Evolutionary conservation across 768 basidiomycete species (phyloP).

Genomic region (Amanita rimosa): DNA sequence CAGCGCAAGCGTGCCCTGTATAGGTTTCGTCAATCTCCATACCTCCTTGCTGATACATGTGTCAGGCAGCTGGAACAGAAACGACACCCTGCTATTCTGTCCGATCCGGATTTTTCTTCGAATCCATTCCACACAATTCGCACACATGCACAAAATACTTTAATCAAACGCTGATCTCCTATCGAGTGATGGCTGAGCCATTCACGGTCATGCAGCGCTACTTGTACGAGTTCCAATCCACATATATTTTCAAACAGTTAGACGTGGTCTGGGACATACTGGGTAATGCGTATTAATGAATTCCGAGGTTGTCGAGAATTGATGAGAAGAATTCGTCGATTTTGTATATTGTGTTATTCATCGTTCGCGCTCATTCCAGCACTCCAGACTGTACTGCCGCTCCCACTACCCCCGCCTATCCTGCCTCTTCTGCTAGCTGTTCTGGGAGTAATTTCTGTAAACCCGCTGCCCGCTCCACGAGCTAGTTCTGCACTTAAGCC

Average conservation of each 20-base stretch:
- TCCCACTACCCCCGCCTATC: constrained; percentile 51
- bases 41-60: not conserved
- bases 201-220: not conserved
- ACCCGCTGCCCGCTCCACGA: constrained; percentile 61
- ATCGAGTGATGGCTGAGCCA: not conserved
- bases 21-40: constrained; percentile 17
- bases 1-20: constrained; percentile 66
- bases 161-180: constrained; percentile 36
- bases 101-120: constrained; percentile 49
- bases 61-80: constrained; percentile 54
- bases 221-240: not conserved
- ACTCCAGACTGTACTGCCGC: constrained; percentile 79
- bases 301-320: not conserved
- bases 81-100: constrained; percentile 58
- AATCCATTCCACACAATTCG: constrained; percentile 75
- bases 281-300: not conserved
- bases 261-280: not conserved
- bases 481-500: constrained; percentile 63
- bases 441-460: constrained; percentile 61
- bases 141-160: constrained; percentile 69
- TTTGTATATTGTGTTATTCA: constrained; percentile 19
- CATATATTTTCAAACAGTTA: not conserved
- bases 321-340: not conserved
- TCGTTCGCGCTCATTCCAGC: constrained; percentile 66
- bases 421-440: constrained; percentile 46